These are phyloP conservation scores for Alternaria hordeiaustralica DNA, from an alignment of 2,329 filamentous ascomycete genomes.

Conservation along the genomic window DNA sequence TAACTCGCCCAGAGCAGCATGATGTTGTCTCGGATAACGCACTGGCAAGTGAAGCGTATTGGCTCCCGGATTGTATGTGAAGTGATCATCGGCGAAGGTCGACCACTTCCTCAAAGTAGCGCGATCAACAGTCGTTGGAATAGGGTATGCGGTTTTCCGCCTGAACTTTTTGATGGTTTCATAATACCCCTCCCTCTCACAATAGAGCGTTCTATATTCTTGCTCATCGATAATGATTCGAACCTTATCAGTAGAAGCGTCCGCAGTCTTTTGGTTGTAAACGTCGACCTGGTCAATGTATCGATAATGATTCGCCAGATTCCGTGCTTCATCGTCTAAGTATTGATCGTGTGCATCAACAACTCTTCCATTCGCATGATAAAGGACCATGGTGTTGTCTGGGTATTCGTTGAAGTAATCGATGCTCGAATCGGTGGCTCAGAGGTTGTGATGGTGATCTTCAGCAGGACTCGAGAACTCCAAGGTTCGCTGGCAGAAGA, in stretches of 20 bases:
- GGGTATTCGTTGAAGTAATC: background rate
- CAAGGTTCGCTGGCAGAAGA: background rate
- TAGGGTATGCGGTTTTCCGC: background rate
- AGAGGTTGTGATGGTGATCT: background rate
- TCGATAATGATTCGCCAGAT: background rate
- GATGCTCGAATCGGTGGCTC: background rate
- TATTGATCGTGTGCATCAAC: slow-evolving; percentile 17
- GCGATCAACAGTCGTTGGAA: slow-evolving; percentile 9
- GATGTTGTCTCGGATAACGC: slow-evolving; percentile 9
- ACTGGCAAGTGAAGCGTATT: slow-evolving; percentile 17
- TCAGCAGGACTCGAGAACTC: background rate
- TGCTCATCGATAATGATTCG: slow-evolving; percentile 10
- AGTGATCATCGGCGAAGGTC: slow-evolving; percentile 17
- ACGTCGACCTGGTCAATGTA: slow-evolving; percentile 13
- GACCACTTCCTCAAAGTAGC: slow-evolving; percentile 18
- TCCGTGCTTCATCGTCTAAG: slow-evolving; percentile 12
- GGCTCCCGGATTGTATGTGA: slow-evolving; percentile 10
- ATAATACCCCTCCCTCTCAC: background rate
- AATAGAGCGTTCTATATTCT: background rate
- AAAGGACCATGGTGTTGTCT: slow-evolving; percentile 15
- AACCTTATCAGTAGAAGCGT: background rate
- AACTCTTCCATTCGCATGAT: slow-evolving; percentile 13
- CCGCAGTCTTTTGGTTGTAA: background rate
- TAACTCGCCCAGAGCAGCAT: background rate
- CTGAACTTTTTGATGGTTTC: background rate